Base-by-base conservation (phyloP, 2,329 filamentous ascomycete species). In the Xylariaceae sp. region DNA sequence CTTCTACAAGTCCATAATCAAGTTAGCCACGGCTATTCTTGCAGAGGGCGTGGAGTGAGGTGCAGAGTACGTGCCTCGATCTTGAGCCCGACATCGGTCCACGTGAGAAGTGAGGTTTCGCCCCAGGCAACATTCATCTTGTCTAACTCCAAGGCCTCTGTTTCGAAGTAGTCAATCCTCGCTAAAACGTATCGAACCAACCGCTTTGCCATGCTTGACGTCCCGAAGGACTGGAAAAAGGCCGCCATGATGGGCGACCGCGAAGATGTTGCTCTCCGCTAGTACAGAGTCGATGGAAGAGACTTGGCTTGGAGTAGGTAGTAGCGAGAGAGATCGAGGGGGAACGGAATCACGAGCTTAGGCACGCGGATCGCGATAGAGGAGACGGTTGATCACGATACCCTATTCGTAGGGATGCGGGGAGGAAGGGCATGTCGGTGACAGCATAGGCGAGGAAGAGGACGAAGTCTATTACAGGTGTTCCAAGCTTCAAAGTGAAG, bases 141-240 rank as follows among this genome's bases (percentile, higher is more conserved):
- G 59, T 94, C 90, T 56, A 94, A 80, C 65, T 97, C 89, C 60
- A 97, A 76, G 12, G 88, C 86, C 66, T 95, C 88, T 51, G 90
- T 88, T 65, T 97, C 94, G 54, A 99, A 82, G 50, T 97, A 79
- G 62, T 96, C 91, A 53, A 96, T 79, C 52, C 87, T 85, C 19
- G 88, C 87, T 40, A 99, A 77, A 45, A 87, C 90, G 75, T 94
- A 96, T 61, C 90, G 87, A 59, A 97, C 81, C 63, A 97, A 80
- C 70, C 88, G 86, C 80, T 94, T 96, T 74, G 92, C 89, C 77
- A 96, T 90, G 61, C 83, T 89, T 58, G 90, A 83, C 69, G 73
- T 77, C 63, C 76, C 73, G 64, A 84, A 83, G 52, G 77, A 79
- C 71, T 78, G 86, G 65, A 94, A 81, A 68, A 89, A 84, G 67